phyloP scores from a whole-genome alignment of 768 basidiomycete genomes.

The Russula griseocarnosa region DNA sequence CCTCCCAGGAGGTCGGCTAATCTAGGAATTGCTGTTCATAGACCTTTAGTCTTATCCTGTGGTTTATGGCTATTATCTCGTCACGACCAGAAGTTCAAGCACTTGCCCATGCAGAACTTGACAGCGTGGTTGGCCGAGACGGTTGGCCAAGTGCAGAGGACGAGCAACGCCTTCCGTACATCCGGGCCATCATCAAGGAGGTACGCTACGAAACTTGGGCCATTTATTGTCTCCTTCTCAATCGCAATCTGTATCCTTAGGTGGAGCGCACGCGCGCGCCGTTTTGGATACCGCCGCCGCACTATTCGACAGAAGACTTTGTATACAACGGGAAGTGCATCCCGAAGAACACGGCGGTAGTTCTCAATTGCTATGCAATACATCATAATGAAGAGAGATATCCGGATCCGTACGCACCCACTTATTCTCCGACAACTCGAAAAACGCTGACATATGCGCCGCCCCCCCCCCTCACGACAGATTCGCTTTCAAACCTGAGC shows the following conservation, averaged over 20 bases:
- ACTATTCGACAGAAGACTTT: conserved; percentile 34
- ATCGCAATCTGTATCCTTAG: conserved; percentile 10
- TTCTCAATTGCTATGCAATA: conserved; percentile 33
- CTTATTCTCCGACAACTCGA: neutral
- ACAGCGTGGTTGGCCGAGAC: conserved; percentile 30
- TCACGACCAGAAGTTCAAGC: conserved; percentile 32
- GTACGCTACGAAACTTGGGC: conserved; percentile 16
- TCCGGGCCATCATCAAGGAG: conserved; percentile 33
- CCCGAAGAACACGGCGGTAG: conserved; percentile 32
- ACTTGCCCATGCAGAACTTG: conserved; percentile 34
- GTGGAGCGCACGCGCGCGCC: conserved; percentile 31
- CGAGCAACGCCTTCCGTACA: conserved; percentile 31
- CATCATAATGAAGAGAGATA: conserved; percentile 37
- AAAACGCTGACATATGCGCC: neutral
- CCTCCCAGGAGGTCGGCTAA: neutral
- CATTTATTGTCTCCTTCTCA: neutral
- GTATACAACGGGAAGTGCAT: conserved; percentile 34
- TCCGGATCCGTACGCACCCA: conserved; percentile 37
- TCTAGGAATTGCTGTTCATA: conserved; percentile 12
- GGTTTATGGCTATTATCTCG: conserved; percentile 33
- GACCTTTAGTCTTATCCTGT: conserved; percentile 38
- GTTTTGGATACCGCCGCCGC: conserved; percentile 35
- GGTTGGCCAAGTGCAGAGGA: conserved; percentile 31
- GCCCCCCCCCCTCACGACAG: conserved; percentile 15
- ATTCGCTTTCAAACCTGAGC: conserved; percentile 41